Evolutionary conservation across 2,329 filamentous ascomycete species (phyloP), one percentile per base, ranked within the genome.

Genomic region (Aulographum hederae): DNA sequence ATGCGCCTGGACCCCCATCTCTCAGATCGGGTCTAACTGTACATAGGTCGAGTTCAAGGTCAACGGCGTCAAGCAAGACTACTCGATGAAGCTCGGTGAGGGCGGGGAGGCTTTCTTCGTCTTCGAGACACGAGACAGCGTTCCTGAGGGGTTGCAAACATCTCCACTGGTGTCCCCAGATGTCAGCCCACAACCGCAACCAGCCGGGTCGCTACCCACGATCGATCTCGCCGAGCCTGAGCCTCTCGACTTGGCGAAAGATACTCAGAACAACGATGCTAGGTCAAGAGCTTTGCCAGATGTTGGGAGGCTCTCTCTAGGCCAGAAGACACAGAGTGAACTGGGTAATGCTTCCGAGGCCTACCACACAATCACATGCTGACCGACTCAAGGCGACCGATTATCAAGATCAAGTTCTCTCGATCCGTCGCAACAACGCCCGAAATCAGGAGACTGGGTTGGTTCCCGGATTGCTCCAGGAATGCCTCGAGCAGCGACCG

Each of bases 71-170:
- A 91, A 89, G 56, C 84, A 93, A 52, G 67, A 89, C 42, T 94
- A 92, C 61, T 74, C 89, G 29, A 98, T 98, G 89, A 98, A 98
- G 59, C 67, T 98, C 14, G 89, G 89, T 28, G 89, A 98, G 51
- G 89, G 82, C 32, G 89, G 89, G 41, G 89, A 98, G 60, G 89
- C 89, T 17, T 98, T 98, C 59, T 98, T 98, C 54, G 84, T 98
- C 40, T 95, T 98, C 47, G 84, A 95, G 58, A 98, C 89, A 6
- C 78, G 76, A 32, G 81, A 86, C 43, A 77, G 73, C 45, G 89
- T 98, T 36, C 89, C 89, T n/a, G 78, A 80, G 51, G 81, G 78
- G 34, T 61, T 95, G 48, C 89, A 95, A 57, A 98, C 89, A 1
- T 95, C 86, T 30, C 89, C 89, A 20, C 63, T 95, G 32, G 79